Evolutionary conservation across 2,329 filamentous ascomycete species (phyloP).

Genomic region (Cyphellophora attinorum): DNA sequence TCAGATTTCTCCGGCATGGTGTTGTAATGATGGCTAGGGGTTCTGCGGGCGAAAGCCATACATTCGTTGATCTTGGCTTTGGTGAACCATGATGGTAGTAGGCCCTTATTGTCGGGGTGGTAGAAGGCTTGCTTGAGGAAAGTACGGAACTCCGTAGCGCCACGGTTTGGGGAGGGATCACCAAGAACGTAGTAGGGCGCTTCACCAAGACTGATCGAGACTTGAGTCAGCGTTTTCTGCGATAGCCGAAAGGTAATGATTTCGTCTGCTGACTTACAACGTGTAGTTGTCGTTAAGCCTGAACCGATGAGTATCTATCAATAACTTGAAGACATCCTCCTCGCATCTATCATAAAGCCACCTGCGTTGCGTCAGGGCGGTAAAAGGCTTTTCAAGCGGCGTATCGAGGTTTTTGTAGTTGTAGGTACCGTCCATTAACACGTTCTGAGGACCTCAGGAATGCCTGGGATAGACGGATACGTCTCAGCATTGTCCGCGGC

Average conservation of each 20-base stretch:
- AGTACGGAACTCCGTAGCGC: conserved; percentile 2
- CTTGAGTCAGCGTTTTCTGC: conserved; percentile 37
- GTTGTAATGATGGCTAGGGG: conserved; percentile 1
- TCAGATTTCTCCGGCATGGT: conserved; percentile 7
- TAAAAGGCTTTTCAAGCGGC: conserved; percentile 28
- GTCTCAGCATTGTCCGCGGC: conserved; percentile 2
- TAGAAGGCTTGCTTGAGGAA: conserved; percentile 4
- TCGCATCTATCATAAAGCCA: too few relatives aligned
- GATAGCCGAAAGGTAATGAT: conserved; percentile 38
- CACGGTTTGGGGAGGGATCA: conserved; percentile 18
- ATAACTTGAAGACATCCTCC: too few relatives aligned
- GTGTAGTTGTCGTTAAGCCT: conserved; percentile 27
- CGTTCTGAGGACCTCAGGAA: conserved; percentile 15
- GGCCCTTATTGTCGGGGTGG: background rate
- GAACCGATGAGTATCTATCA: too few relatives aligned
- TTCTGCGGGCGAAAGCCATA: conserved; percentile 23
- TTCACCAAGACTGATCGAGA: conserved; percentile 38
- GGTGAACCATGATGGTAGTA: conserved; percentile 37
- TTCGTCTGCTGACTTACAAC: conserved; percentile 35
- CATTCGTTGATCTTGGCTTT: conserved; percentile 29
- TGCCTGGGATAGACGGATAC: conserved; percentile 22
- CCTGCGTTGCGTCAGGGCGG: too few relatives aligned
- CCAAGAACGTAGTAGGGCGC: conserved; percentile 26
- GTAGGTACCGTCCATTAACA: too few relatives aligned
- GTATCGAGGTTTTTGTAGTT: conserved; percentile 19